These are phyloP conservation scores for Periconia sp. DNA, from an alignment of 2,329 filamentous ascomycete species.

Conservation along the genomic window DNA sequence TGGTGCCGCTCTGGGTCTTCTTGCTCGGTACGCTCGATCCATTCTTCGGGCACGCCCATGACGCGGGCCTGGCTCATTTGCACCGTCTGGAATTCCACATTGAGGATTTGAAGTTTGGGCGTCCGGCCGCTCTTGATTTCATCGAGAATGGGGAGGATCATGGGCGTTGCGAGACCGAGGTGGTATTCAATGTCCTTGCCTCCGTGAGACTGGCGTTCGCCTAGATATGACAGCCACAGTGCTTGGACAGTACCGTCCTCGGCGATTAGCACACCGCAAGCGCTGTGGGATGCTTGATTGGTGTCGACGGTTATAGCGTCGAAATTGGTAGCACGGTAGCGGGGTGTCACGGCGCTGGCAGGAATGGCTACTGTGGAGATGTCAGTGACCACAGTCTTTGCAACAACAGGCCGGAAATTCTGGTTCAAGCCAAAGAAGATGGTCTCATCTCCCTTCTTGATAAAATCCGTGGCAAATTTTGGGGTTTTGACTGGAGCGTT, in stretches of 20 bases:
- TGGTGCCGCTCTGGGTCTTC: constrained; percentile 93
- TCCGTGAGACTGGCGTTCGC: constrained; percentile 76
- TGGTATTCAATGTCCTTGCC: constrained; percentile 96
- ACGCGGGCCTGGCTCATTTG: constrained; percentile 96
- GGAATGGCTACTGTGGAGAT: constrained; percentile 97
- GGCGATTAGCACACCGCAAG: constrained; percentile 86
- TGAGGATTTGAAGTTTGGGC: constrained; percentile 85
- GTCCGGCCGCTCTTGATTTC: constrained; percentile 79
- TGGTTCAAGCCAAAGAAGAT: constrained; percentile 99
- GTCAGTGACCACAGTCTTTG: constrained; percentile 92
- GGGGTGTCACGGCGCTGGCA: constrained; percentile 84
- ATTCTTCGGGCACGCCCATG: constrained; percentile 95
- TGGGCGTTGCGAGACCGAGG: constrained; percentile 85
- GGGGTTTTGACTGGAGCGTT: constrained; percentile 91
- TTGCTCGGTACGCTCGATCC: constrained; percentile 86
- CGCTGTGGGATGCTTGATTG: constrained; percentile 85
- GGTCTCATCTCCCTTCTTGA: constrained; percentile 90
- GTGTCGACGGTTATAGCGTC: constrained; percentile 98
- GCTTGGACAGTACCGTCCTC: constrained; percentile 93
- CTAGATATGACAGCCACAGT: constrained; percentile 94
- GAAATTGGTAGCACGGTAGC: constrained; percentile 92
- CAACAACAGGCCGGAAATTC: constrained; percentile 89
- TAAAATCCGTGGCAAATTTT: constrained; percentile 74
- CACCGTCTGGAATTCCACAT: constrained; percentile 91
- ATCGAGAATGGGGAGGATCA: constrained; percentile 82